These are phyloP conservation scores for Ganoderma meredithae DNA, from an alignment of 1,284 basidiomycete genomes.

Conservation along the genomic window DNA sequence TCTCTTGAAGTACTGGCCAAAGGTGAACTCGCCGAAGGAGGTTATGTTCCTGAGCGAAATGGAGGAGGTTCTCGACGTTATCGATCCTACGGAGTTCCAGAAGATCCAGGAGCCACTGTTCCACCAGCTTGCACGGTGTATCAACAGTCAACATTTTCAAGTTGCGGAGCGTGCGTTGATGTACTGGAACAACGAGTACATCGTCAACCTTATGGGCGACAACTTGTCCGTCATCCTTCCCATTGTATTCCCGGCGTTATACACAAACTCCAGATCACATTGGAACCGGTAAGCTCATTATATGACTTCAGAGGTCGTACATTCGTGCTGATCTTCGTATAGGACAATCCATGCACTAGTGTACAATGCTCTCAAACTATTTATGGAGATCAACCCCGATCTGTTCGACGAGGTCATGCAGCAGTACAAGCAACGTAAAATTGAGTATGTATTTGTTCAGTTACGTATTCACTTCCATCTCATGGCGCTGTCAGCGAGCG, in stretches of 20 bases:
- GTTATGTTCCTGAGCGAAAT: conserved; percentile 99
- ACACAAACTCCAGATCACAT: conserved; percentile 96
- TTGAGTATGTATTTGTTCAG: conserved; percentile 65
- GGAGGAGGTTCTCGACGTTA: conserved; percentile 98
- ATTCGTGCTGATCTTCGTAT: conserved; percentile 13
- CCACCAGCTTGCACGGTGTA: conserved; percentile 94
- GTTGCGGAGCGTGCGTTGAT: conserved; percentile 93
- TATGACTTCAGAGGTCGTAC: background rate
- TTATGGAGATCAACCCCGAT: conserved; percentile 99
- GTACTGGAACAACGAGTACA: conserved; percentile 99
- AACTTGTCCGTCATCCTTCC: conserved; percentile 92
- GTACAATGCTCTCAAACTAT: conserved; percentile 97
- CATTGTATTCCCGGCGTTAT: conserved; percentile 97
- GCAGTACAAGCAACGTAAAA: conserved; percentile 90
- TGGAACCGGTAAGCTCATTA: conserved; percentile 88
- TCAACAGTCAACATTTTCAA: conserved; percentile 99
- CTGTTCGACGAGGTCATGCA: conserved; percentile 95
- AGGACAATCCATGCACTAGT: conserved; percentile 99
- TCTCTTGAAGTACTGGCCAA: conserved; percentile 97
- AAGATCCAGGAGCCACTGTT: conserved; percentile 97
- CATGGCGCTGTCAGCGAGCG: conserved; percentile 66
- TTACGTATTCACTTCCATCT: conserved; percentile 22
- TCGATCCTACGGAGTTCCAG: conserved; percentile 95
- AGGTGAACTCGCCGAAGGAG: conserved; percentile 99
- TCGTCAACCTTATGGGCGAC: conserved; percentile 99